A percentile compares a stretch with the other conserved stretches of the same genome.
phyloP scores from a whole-genome alignment of 305 asterid species.

The Galium porrigens region DNA sequence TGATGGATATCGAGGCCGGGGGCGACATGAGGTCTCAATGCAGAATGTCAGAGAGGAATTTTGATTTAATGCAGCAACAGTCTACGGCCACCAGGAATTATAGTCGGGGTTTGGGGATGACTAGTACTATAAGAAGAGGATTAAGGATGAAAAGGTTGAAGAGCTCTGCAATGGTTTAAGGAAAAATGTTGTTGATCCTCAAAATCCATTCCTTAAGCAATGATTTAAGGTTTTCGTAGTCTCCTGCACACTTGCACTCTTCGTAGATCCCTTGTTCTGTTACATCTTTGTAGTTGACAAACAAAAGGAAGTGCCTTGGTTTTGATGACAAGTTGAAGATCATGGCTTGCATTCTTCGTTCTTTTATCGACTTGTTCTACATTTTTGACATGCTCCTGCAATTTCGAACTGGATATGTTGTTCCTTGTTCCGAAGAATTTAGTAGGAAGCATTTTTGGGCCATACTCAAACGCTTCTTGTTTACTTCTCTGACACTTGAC shows the following conservation, averaged over 20 bases:
- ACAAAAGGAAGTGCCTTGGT: conserved; percentile 25
- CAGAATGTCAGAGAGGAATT: not conserved
- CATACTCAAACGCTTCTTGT: conserved; percentile 25
- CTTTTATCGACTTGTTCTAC: conserved; percentile 39
- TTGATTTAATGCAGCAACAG: not conserved
- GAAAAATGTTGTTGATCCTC: conserved; percentile 28
- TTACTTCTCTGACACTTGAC: conserved; percentile 21
- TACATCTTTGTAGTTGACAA: conserved; percentile 25
- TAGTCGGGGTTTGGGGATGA: not conserved
- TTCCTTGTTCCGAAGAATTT: conserved; percentile 34
- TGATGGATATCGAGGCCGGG: not conserved
- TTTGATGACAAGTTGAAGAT: conserved; percentile 28
- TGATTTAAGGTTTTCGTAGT: conserved; percentile 39
- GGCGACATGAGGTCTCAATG: not conserved
- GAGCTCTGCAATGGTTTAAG: not conserved
- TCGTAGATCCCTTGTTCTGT: conserved; percentile 55
- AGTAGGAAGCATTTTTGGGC: conserved; percentile 39
- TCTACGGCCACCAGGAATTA: not conserved
- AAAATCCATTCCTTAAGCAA: conserved; percentile 29
- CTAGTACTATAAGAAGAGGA: not conserved
- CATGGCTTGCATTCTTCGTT: conserved; percentile 36
- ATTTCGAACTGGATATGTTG: conserved; percentile 45
- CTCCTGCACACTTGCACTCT: conserved; percentile 33
- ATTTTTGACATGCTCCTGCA: conserved; percentile 36
- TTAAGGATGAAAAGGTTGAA: not conserved